phyloP scores from a whole-genome alignment of 108 stramenopile genomes.

The Cyclotella baltica region DNA sequence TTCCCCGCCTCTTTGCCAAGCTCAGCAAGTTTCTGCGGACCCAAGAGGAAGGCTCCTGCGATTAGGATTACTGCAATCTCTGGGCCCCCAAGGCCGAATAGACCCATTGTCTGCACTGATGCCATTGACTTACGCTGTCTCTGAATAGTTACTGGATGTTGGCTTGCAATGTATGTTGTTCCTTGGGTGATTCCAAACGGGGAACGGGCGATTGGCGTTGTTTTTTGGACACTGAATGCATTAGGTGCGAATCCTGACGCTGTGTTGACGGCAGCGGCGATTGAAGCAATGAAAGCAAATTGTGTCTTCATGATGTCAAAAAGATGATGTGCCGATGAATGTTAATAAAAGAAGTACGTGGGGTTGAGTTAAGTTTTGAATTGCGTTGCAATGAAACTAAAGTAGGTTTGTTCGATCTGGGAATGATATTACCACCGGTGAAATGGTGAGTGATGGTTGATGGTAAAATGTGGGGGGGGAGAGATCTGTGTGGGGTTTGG shows the following conservation, averaged over 20 bases:
- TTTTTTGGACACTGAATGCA: conserved; percentile 38
- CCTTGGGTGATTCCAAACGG: conserved; percentile 43
- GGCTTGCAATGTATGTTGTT: conserved; percentile 36
- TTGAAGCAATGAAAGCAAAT: conserved; percentile 19
- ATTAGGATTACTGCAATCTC: conserved; percentile 92
- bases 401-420: no score
- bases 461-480: no score
- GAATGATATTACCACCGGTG: no score
- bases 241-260: conserved; percentile 48
- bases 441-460: no score
- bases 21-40: conserved; percentile 92
- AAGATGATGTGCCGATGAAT: not conserved
- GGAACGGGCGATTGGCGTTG: conserved; percentile 3
- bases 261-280: conserved; percentile 30
- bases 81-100: conserved; percentile 94
- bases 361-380: no score
- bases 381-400: no score
- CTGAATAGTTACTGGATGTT: conserved; percentile 48
- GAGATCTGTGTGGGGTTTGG: no score
- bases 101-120: conserved; percentile 83
- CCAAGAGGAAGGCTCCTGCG: conserved; percentile 92
- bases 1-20: conserved; percentile 94
- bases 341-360: no score
- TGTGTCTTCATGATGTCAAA: conserved; percentile 7
- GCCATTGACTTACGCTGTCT: conserved; percentile 80